Evolutionary conservation across 1,284 basidiomycete genomes (phyloP), one percentile per base, ranked within the genome.

Genomic region (Cutaneotrichosporon daszewskae): DNA sequence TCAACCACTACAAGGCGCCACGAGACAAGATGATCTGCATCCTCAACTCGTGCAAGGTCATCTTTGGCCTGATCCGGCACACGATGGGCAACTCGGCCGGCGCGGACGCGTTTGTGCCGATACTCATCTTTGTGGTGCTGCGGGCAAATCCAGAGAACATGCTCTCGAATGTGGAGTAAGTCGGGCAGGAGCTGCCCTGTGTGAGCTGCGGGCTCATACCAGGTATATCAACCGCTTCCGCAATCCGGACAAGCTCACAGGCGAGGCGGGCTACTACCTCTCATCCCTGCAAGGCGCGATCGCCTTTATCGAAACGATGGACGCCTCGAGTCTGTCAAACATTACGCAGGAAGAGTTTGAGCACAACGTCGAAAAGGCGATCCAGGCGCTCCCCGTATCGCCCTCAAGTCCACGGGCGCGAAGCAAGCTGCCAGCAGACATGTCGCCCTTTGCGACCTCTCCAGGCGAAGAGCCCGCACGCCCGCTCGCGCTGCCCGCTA

Each of bases 1-100:
- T 98, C 57, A 97, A 96, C 65, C 90, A 96, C 67, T 98, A 97
- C 76, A 97, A 97, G 69, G 94, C 94, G 17, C 94, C 94, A 10
- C 77, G 94, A 35, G 94, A 98, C 72, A 98, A 98, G 74, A 76
- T 97, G 51, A 98, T 98, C 49, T 98, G 95, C 72, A 86, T 98
- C 36, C 75, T 98, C 37, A 98, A 98, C 64, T 88, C 83, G 72
- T 98, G 92, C 81, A 98, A 98, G 75, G 91, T 98, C 71, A 97
- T 98, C 62, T 98, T 96, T 67, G 94, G 94, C 39, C 73, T 96
- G 37, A 88, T 97, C 49, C 81, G 91, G 53, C 91, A 97, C 73
- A 70, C 91, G 8, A 64, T 60, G 17, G 63, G 61, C 76, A 77
- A 63, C 12, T 60, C 62, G 79, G 77, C 54, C 79, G 67, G 68